These are phyloP conservation scores for Rhododendron kiyosumense DNA, from an alignment of 148 eudicot species.

Conservation along the genomic window DNA sequence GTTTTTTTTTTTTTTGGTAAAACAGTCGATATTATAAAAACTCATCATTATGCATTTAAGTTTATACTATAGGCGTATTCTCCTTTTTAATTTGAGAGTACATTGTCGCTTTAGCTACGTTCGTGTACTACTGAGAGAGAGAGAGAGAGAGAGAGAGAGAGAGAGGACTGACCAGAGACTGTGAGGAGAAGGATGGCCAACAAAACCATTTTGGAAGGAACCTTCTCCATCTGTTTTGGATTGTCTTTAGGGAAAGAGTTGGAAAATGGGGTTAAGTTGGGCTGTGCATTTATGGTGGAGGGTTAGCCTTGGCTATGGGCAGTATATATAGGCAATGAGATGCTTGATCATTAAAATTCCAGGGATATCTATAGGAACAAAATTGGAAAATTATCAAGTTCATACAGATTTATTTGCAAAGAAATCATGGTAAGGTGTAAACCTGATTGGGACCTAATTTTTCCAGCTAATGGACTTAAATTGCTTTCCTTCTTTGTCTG, in stretches of 20 bases:
- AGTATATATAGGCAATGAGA: background rate
- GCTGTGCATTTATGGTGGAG: background rate
- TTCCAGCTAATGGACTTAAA: too few species aligned
- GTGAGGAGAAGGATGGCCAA: background rate
- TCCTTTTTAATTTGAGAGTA: background rate
- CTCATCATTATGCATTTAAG: background rate
- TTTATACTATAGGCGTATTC: background rate
- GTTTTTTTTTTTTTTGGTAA: background rate
- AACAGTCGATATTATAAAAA: too few species aligned
- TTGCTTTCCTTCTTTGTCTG: too few species aligned
- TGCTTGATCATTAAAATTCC: background rate
- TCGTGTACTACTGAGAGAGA: background rate
- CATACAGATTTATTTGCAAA: too few species aligned
- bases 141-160: background rate
- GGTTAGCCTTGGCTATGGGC: background rate
- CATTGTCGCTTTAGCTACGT: background rate
- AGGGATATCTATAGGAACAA: too few species aligned
- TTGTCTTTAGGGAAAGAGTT: background rate
- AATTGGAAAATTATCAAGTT: too few species aligned
- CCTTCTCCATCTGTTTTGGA: background rate
- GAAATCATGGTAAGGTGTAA: too few species aligned
- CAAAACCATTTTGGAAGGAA: background rate
- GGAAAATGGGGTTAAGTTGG: background rate
- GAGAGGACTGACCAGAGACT: background rate
- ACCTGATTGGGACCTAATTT: too few species aligned